Evolutionary conservation across 768 basidiomycete species (phyloP).

Genomic region (Xerocomellus dryophilus): DNA sequence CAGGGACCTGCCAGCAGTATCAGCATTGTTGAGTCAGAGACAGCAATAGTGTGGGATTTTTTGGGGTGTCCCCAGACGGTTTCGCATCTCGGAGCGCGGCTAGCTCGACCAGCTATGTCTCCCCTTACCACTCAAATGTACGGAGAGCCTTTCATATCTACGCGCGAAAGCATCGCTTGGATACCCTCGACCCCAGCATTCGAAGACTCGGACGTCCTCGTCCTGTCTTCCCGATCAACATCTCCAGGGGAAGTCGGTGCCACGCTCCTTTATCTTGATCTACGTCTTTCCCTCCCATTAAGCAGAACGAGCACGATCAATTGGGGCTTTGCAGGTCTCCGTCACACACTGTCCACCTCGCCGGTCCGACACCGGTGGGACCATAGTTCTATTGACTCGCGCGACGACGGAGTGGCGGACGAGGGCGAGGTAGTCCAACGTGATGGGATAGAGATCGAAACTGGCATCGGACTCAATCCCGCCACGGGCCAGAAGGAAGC

Average conservation of each 20-base stretch:
- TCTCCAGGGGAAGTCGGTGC: constrained; percentile 11
- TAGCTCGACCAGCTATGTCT: not conserved
- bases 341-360: constrained; percentile 17
- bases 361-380: constrained; percentile 20
- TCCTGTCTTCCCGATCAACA: constrained; percentile 27
- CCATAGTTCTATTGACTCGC: constrained; percentile 22
- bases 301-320: constrained; percentile 13
- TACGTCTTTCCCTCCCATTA: constrained; percentile 26
- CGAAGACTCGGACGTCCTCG: constrained; percentile 29
- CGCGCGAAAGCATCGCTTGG: constrained; percentile 26
- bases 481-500: constrained; percentile 15
- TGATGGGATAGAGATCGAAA: constrained; percentile 25
- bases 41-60: no score
- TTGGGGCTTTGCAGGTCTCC: constrained; percentile 26
- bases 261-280: constrained; percentile 25
- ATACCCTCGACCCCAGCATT: constrained; percentile 12
- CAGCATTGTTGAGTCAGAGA: no score
- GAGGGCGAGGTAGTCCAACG: constrained; percentile 20
- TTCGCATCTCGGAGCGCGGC: no score
- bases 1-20: no score
- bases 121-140: not conserved
- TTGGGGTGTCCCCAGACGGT: no score
- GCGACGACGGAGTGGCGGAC: constrained; percentile 7
- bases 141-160: constrained; percentile 20
- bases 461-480: constrained; percentile 22